phyloP scores from a whole-genome alignment of 139 green algal species.

The Pseudopediastrum boryanum region DNA sequence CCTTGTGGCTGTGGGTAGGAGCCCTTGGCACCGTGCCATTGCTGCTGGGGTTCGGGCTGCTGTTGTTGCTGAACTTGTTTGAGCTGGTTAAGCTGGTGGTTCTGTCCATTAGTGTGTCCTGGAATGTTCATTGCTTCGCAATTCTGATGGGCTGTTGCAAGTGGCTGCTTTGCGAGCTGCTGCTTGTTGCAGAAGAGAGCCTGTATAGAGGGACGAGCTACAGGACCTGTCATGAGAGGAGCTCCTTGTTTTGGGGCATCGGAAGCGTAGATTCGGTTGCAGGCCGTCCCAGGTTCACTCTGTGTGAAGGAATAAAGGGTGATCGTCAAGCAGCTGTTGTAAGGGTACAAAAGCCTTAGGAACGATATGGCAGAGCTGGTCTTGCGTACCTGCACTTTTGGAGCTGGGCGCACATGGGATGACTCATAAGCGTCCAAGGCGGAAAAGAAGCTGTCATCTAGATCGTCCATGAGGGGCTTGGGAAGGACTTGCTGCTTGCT shows the following conservation, averaged over 20 bases:
- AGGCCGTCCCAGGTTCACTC: neutral
- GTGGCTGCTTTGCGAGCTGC: neutral
- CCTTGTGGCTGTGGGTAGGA: neutral
- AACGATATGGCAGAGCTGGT: neutral
- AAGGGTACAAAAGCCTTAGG: neutral
- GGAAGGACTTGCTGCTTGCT: too few species aligned
- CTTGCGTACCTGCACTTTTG: neutral
- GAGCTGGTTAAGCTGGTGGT: neutral
- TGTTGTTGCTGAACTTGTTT: neutral
- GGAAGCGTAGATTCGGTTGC: neutral
- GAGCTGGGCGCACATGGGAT: too few species aligned
- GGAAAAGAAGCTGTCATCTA: constrained; percentile 6
- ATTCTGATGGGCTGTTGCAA: neutral
- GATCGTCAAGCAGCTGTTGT: neutral
- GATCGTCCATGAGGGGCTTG: too few species aligned
- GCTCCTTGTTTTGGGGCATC: neutral
- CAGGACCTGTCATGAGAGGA: neutral
- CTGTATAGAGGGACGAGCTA: neutral
- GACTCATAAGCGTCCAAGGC: neutral
- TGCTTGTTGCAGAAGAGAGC: neutral
- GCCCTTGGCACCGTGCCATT: too few species aligned
- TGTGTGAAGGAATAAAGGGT: neutral
- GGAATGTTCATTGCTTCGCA: neutral
- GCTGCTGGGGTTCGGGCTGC: neutral
- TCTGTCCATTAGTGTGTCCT: neutral